phyloP scores from a whole-genome alignment of 192 early-diverging fungal species.

The Thoreauomyces humboldtii region DNA sequence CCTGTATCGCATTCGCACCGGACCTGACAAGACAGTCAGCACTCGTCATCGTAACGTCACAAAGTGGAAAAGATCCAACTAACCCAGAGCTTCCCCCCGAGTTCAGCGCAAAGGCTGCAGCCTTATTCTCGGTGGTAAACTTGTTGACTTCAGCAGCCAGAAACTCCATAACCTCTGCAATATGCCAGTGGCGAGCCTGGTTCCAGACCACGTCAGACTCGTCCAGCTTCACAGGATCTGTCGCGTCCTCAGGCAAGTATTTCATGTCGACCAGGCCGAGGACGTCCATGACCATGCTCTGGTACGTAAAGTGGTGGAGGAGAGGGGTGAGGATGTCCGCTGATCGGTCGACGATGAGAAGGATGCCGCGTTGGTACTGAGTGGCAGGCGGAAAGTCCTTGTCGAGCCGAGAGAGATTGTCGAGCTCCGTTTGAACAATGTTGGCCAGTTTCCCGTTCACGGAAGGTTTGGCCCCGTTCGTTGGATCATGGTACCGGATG shows the following conservation, averaged over 20 bases:
- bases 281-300: constrained; percentile 89
- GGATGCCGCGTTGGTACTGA: constrained; percentile 36
- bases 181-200: constrained; percentile 55
- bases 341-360: constrained; percentile 51
- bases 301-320: constrained; percentile 58
- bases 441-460: constrained; percentile 66
- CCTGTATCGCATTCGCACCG: constrained; percentile 37
- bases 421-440: constrained; percentile 82
- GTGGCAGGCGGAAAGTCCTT: constrained; percentile 53
- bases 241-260: constrained; percentile 47
- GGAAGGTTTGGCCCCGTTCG: constrained; percentile 35
- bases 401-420: constrained; percentile 68
- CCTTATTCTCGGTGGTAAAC: constrained; percentile 76
- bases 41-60: neutral
- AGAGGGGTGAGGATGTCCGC: constrained; percentile 49
- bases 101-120: constrained; percentile 41
- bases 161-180: constrained; percentile 71
- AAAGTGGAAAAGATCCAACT: neutral
- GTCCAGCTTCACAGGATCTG: constrained; percentile 50
- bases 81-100: constrained; percentile 1
- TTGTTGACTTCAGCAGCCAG: constrained; percentile 68
- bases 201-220: constrained; percentile 70
- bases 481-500: constrained; percentile 86
- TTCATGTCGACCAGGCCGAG: constrained; percentile 61
- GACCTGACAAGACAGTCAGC: neutral